These are phyloP conservation scores for Lathyrus aphaca DNA, from an alignment of 306 rosid genomes.

Conservation along the genomic window DNA sequence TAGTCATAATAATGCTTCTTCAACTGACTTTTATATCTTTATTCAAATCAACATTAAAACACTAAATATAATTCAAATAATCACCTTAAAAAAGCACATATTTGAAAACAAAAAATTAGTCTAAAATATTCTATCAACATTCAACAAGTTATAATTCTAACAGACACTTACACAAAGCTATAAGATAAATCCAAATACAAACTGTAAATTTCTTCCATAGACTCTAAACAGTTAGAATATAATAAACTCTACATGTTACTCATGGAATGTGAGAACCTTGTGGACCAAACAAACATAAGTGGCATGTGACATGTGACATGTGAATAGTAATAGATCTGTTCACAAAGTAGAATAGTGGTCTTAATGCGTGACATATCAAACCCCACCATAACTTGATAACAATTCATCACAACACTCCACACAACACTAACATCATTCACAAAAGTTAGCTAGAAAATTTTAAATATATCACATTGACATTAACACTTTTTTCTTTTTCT, in stretches of 20 bases:
- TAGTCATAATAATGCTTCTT: too few species aligned
- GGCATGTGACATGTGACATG: constrained; percentile 38
- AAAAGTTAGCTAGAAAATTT: constrained; percentile 51
- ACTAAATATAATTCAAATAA: too few species aligned
- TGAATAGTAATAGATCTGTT: constrained; percentile 32
- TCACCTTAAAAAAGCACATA: background rate
- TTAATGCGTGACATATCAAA: constrained; percentile 49
- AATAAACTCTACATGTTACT: background rate
- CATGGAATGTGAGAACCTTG: constrained; percentile 27
- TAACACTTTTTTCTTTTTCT: constrained; percentile 13
- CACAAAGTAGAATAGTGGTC: constrained; percentile 28
- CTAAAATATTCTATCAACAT: background rate
- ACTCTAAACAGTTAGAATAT: constrained; percentile 10
- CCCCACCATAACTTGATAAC: constrained; percentile 46
- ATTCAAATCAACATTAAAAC: background rate
- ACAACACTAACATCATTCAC: constrained; percentile 52
- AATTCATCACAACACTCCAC: constrained; percentile 43
- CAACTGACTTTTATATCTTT: background rate
- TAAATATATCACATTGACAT: constrained; percentile 45
- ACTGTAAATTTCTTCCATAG: background rate
- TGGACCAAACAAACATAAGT: constrained; percentile 38
- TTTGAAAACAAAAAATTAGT: background rate
- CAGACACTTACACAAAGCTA: background rate
- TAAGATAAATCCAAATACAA: background rate
- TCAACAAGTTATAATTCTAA: background rate